Evolutionary conservation across 164 flowering plant species (phyloP).

Genomic region (Nymphaea thermarum): DNA sequence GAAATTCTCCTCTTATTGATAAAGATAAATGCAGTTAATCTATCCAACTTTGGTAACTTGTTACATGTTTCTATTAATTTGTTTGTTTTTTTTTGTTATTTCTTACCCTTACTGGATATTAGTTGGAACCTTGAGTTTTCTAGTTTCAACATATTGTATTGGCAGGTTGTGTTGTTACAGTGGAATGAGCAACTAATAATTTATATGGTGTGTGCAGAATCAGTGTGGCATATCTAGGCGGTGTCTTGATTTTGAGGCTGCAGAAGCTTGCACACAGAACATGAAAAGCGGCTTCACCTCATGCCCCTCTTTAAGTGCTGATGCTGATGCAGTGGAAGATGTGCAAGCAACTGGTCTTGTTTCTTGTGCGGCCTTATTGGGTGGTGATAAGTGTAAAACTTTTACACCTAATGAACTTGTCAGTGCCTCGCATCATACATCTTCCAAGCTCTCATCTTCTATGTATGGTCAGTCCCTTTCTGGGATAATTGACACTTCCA

Average conservation of each 20-base stretch:
- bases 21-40: too few species aligned
- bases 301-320: constrained; percentile 3
- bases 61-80: too few species aligned
- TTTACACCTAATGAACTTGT: neutral
- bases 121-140: too few species aligned
- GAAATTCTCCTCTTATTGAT: too few species aligned
- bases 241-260: constrained; percentile 42
- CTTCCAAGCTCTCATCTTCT: constrained; percentile 6
- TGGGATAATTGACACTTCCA: constrained; percentile 6
- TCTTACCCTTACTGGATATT: too few species aligned
- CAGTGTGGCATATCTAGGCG: constrained; percentile 27
- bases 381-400: too few species aligned
- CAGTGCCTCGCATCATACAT: constrained; percentile 9
- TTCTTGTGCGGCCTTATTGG: too few species aligned
- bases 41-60: too few species aligned
- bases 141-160: too few species aligned
- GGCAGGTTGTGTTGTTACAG: neutral
- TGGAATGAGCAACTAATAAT: constrained; percentile 11
- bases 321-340: constrained; percentile 2
- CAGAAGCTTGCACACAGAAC: constrained; percentile 12
- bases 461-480: neutral
- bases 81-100: too few species aligned
- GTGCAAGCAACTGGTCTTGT: too few species aligned
- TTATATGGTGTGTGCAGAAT: constrained; percentile 12
- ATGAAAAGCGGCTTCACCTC: neutral